Evolutionary conservation across 2,329 filamentous ascomycete genomes (phyloP).

Genomic region (Domatiomyces globalis): DNA sequence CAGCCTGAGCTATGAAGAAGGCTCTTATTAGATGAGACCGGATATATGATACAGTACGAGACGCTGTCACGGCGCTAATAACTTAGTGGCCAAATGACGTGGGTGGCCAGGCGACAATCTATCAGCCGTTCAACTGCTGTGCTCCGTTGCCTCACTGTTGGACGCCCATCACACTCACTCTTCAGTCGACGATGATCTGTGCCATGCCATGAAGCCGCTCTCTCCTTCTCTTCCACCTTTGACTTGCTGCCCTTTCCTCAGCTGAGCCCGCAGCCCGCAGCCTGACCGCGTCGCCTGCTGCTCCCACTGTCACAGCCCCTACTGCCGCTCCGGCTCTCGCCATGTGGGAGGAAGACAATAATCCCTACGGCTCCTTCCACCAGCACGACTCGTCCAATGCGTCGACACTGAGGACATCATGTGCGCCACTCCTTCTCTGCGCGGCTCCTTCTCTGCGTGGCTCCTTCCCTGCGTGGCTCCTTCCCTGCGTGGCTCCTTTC

Average conservation of each 20-base stretch:
- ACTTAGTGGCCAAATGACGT: background rate
- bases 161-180: too few relatives aligned
- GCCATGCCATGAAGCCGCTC: background rate
- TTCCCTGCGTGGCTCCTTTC: too few relatives aligned
- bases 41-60: too few relatives aligned
- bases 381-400: slow-evolving; percentile 51
- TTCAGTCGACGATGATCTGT: background rate
- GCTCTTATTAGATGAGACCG: too few relatives aligned
- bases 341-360: slow-evolving; percentile 99
- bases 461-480: too few relatives aligned
- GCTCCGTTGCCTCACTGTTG: too few relatives aligned
- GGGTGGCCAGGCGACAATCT: background rate
- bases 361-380: slow-evolving; percentile 90
- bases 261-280: background rate
- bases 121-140: background rate
- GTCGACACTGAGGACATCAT: slow-evolving; percentile 6
- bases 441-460: too few relatives aligned
- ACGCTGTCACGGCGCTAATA: too few relatives aligned
- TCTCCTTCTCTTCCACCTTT: background rate
- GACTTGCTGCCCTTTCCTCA: background rate
- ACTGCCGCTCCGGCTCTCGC: background rate
- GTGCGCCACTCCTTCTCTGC: background rate
- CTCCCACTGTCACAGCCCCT: too few relatives aligned
- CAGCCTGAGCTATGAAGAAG: too few relatives aligned
- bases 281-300: too few relatives aligned